These are phyloP conservation scores for Penicillium longicatenatum DNA, from an alignment of 495 filamentous ascomycete species.

Conservation along the genomic window DNA sequence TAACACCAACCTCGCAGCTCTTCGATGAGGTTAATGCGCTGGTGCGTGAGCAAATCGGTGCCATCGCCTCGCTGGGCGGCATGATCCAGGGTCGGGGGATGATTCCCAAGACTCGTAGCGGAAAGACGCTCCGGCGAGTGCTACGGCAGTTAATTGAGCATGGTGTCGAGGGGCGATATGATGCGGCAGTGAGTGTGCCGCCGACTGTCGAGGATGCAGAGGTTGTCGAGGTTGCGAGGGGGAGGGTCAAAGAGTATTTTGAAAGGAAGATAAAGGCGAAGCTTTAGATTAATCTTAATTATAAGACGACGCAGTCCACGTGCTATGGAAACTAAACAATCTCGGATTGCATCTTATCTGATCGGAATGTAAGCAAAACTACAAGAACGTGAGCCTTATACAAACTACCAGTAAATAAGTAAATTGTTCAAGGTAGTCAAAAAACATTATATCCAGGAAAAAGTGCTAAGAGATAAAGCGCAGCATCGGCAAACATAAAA, in stretches of 20 bases:
- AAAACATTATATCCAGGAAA: conserved; percentile 27
- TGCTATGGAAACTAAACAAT: background rate
- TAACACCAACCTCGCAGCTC: conserved; percentile 52
- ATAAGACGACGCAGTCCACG: background rate
- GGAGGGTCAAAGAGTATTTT: conserved; percentile 60
- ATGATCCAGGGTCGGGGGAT: conserved; percentile 85
- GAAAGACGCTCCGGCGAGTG: conserved; percentile 83
- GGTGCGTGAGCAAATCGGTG: conserved; percentile 82
- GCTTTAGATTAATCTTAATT: conserved; percentile 24
- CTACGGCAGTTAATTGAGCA: conserved; percentile 78
- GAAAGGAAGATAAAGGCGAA: conserved; percentile 55
- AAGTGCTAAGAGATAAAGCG: conserved; percentile 8
- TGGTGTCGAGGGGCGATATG: conserved; percentile 51
- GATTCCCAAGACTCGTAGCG: conserved; percentile 87
- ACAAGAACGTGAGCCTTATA: background rate
- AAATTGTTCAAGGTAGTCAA: conserved; percentile 6
- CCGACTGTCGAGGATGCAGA: conserved; percentile 61
- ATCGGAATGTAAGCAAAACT: background rate
- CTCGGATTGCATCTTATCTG: background rate
- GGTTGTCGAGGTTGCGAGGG: conserved; percentile 59
- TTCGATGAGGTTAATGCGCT: conserved; percentile 60
- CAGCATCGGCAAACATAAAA: conserved; percentile 19
- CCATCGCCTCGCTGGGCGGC: conserved; percentile 81
- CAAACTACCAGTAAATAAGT: background rate
- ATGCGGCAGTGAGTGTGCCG: conserved; percentile 54